Conservation (phyloP, 768 basidiomycete genomes). For the Hortiboletus flavorubellus region DNA sequence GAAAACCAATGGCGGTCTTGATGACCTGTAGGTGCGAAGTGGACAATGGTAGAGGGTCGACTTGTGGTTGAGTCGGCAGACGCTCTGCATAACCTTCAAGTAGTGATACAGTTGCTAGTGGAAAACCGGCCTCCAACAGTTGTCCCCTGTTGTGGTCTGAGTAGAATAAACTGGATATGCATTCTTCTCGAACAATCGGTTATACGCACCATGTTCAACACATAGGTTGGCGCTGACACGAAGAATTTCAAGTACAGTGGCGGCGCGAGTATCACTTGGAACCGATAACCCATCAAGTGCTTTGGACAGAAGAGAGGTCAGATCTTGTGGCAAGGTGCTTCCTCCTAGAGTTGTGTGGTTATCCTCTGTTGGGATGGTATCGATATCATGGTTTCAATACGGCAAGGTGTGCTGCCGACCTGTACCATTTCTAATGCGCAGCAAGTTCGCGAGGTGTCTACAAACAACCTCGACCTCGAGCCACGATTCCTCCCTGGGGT, state of each 20-base stretch:
- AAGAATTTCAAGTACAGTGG: constrained; percentile 63
- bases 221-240: constrained; percentile 81
- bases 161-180: constrained; percentile 1
- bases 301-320: constrained; percentile 57
- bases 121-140: constrained; percentile 68
- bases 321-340: constrained; percentile 59
- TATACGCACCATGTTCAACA: constrained; percentile 69
- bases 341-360: constrained; percentile 67
- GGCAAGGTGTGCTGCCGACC: constrained; percentile 34
- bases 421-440: constrained; percentile 53
- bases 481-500: constrained; percentile 42
- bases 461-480: constrained; percentile 47
- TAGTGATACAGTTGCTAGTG: constrained; percentile 61
- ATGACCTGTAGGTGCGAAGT: constrained; percentile 67
- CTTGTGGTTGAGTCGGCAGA: constrained; percentile 37
- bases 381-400: constrained; percentile 3
- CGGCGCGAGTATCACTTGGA: constrained; percentile 44
- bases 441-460: constrained; percentile 56
- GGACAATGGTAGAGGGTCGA: constrained; percentile 49
- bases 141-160: constrained; percentile 73
- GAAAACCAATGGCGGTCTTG: constrained; percentile 73
- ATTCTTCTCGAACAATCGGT: background rate
- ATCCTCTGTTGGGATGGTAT: constrained; percentile 48
- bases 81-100: constrained; percentile 59
- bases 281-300: constrained; percentile 49